Evolutionary conservation across 2,329 filamentous ascomycete genomes (phyloP).

Genomic region (Nemania sp.): DNA sequence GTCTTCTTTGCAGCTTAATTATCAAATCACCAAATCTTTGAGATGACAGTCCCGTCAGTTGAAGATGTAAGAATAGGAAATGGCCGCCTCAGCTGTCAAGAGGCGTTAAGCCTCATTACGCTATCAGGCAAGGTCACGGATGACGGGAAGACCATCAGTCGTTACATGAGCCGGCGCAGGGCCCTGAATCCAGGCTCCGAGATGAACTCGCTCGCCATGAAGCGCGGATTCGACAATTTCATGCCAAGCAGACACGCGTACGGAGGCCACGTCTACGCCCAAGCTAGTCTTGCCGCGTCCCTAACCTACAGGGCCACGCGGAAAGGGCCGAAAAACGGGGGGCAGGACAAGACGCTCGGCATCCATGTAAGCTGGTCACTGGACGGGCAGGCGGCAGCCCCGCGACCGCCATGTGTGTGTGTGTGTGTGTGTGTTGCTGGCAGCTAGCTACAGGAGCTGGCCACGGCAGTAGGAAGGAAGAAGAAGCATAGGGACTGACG

Average conservation of each 20-base stretch:
- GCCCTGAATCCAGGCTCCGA: conserved; percentile 43
- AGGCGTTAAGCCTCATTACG: conserved; percentile 42
- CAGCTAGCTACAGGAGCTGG: background rate
- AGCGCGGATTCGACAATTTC: background rate
- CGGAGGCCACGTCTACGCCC: conserved; percentile 52
- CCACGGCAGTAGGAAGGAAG: background rate
- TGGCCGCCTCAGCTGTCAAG: conserved; percentile 43
- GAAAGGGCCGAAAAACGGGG: conserved; percentile 22
- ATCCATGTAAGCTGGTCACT: conserved; percentile 46
- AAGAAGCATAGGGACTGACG: background rate
- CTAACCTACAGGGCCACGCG: conserved; percentile 41
- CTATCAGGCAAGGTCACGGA: conserved; percentile 35
- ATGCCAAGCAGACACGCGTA: conserved; percentile 39
- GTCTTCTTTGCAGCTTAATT: background rate
- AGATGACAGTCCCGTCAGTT: conserved; percentile 19
- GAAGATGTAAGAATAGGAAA: conserved; percentile 18
- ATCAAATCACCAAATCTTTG: background rate
- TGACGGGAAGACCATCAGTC: conserved; percentile 29
- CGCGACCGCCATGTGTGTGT: too few species aligned
- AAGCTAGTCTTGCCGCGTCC: conserved; percentile 47
- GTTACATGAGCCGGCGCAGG: conserved; percentile 44
- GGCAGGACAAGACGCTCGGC: conserved; percentile 28
- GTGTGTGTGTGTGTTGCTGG: background rate
- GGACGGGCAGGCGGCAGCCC: background rate
- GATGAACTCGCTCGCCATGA: conserved; percentile 22